These are phyloP conservation scores for Zymoseptoria crescenta DNA, from an alignment of 2,329 filamentous ascomycete species.

Conservation along the genomic window DNA sequence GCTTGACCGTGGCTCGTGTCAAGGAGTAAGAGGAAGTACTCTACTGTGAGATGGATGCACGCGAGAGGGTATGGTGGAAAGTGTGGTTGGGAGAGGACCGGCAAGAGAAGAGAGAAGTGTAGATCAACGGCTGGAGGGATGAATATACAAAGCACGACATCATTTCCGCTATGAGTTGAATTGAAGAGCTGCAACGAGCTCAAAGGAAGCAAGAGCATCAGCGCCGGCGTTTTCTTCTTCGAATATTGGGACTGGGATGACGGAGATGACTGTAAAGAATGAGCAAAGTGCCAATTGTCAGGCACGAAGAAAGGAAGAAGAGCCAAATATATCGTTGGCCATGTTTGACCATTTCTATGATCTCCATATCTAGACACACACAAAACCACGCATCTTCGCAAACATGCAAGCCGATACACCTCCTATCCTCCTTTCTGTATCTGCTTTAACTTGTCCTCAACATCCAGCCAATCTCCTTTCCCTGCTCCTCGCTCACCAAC, in stretches of 20 bases:
- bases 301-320: background rate
- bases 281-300: background rate
- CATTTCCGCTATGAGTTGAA: background rate
- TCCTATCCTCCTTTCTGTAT: background rate
- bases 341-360: background rate
- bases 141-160: no score
- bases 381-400: background rate
- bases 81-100: background rate
- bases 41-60: background rate
- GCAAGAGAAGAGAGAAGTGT: background rate
- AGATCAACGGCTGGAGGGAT: background rate
- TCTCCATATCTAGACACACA: background rate
- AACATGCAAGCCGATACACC: no score
- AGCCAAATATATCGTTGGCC: background rate
- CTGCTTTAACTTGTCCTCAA: slow-evolving; percentile 24
- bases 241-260: background rate
- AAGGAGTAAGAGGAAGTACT: background rate
- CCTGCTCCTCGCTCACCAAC: slow-evolving; percentile 47
- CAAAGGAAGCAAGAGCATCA: background rate
- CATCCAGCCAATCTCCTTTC: slow-evolving; percentile 41
- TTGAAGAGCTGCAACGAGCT: background rate
- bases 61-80: background rate
- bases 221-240: background rate
- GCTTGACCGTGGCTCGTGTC: slow-evolving; percentile 8
- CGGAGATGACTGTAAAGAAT: background rate